These are phyloP conservation scores for Plasmodium reichenowi DNA, from an alignment of 169 alveolate genomes.

Conservation along the genomic window DNA sequence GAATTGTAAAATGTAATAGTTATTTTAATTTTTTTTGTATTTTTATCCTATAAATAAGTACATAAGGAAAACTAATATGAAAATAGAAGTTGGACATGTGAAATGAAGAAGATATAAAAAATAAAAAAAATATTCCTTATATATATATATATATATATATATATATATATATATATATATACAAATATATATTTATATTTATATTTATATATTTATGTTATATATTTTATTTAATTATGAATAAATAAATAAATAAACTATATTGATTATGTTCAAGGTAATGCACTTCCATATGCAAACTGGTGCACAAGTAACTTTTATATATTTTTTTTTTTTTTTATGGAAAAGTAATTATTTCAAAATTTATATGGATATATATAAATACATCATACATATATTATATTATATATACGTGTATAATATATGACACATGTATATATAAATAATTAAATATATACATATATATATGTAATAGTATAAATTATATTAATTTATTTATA, in stretches of 20 bases:
- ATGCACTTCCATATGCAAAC: constrained; percentile 38
- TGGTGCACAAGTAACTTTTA: constrained; percentile 53
- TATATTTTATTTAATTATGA: neutral
- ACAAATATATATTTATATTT: neutral
- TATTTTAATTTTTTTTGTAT: no score
- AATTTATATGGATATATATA: no score
- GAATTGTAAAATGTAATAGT: no score
- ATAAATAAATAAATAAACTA: no score
- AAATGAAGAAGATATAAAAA: no score
- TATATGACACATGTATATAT: neutral
- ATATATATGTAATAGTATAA: neutral
- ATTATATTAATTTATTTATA: no score
- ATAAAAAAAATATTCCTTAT: neutral
- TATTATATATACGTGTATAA: no score
- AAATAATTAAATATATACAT: neutral
- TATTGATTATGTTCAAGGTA: neutral
- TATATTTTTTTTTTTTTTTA: neutral
- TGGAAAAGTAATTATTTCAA: no score
- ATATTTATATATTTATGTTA: neutral
- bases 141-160: neutral
- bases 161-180: neutral
- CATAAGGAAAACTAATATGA: no score
- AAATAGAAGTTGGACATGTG: no score
- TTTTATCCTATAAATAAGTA: no score
- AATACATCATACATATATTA: no score